Percentiles rank a stretch among this genome's conserved stretches.
Conservation (phyloP, 805 yeast species). For the Kodamaea nitidulidarum region DNA sequence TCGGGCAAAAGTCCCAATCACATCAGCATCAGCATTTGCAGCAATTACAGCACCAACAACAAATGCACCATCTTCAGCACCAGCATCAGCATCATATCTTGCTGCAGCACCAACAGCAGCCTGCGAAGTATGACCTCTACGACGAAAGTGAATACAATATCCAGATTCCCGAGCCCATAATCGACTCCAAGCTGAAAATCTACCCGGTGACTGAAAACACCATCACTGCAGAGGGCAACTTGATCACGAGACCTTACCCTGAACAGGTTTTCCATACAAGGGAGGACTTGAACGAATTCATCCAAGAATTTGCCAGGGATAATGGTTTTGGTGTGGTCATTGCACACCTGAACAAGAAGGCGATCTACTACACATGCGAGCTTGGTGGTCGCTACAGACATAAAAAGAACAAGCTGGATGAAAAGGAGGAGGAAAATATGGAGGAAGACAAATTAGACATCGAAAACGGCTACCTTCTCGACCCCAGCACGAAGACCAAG, state of each 20-base stretch:
- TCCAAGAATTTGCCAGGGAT: constrained; percentile 52
- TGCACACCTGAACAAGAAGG: constrained; percentile 55
- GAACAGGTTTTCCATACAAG: constrained; percentile 49
- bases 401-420: constrained; percentile 32
- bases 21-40: constrained; percentile 11
- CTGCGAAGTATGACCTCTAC: constrained; percentile 14
- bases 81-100: constrained; percentile 13
- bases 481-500: constrained; percentile 44
- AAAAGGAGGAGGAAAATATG: constrained; percentile 15
- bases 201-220: constrained; percentile 43
- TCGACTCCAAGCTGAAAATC: constrained; percentile 39
- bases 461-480: constrained; percentile 34
- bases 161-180: constrained; percentile 45
- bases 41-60: constrained; percentile 22
- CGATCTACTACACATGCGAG: constrained; percentile 57
- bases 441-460: constrained; percentile 14
- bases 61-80: constrained; percentile 16
- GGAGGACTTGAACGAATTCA: constrained; percentile 49
- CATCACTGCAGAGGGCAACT: constrained; percentile 45
- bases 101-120: constrained; percentile 18
- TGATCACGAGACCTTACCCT: constrained; percentile 52
- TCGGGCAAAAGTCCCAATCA: constrained; percentile 4
- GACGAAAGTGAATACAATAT: constrained; percentile 41
- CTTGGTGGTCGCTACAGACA: constrained; percentile 55
- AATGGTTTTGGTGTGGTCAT: constrained; percentile 58